Base-by-base conservation (phyloP, 208 protist species). In the Wallacemonas sp. region DNA sequence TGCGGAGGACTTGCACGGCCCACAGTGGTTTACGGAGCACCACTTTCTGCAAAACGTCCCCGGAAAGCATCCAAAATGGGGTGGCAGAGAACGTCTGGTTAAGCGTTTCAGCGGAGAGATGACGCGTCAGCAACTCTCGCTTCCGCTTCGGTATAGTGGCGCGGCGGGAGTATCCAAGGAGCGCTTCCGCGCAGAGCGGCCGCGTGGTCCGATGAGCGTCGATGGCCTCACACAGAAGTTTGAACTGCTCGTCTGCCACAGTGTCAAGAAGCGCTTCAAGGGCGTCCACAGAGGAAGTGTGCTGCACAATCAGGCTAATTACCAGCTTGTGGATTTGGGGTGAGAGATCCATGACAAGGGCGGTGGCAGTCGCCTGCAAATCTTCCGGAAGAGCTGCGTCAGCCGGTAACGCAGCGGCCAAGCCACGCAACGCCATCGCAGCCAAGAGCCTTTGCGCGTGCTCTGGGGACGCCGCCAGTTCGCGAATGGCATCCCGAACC, bases 401-500 rank as follows among this genome's bases (percentile, higher is more conserved):
- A 4, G 15, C 14, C 3, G 22, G 19, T 15, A 36, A 1, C 1
- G 58, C 24, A 15, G 46, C 66, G 19, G 58, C 67, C 1, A 41
- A 64, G 2, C 71, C 71, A 33, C 71, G 47, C 5, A 77, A n/a
- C 0, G 66, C 65, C 33, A 41, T 72, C 39, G 71, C 71, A 2
- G 71, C 41, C 11, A 72, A 60, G 2, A 72, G 19, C 17, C 55
- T 64, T 5, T 72, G 34, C 14, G 59, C 65, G 27, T 58, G 60
- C 36, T 62, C 60, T 21, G 39, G 22, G 1, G 66, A 45, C 0
- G 46, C 65, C 0, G 55, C 71, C 5, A 77, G 26, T 17, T 49
- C 44, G 19, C 31, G 15, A 33, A 31, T 49, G 17, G 17, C 44
- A 14, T 26, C 44, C 19, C 22, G 5, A 5, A 22, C 44, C 5